Percentiles rank a stretch among this genome's conserved stretches.
These are phyloP conservation scores for Brassica rapa DNA, from an alignment of 345 rosid genomes.

Conservation along the genomic window DNA sequence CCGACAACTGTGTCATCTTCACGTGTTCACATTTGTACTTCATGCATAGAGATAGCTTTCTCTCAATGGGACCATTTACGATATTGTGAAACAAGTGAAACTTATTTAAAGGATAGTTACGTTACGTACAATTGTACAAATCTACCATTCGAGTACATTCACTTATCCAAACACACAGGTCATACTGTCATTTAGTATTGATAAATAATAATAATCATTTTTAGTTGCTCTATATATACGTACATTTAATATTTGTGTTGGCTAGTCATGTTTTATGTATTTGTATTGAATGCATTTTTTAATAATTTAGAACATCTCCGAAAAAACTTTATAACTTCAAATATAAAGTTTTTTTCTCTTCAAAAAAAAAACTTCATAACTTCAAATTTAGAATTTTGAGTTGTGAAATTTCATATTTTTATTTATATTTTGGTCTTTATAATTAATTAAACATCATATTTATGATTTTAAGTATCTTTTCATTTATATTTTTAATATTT, in stretches of 20 bases:
- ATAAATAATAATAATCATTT: background rate
- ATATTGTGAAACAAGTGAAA: background rate
- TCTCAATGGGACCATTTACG: background rate
- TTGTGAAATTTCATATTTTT: too few relatives aligned
- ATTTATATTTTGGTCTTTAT: too few relatives aligned
- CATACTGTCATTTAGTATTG: background rate
- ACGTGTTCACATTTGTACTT: background rate
- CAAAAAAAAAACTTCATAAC: too few relatives aligned
- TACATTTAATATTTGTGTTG: background rate
- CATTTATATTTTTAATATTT: too few relatives aligned
- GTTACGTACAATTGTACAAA: background rate
- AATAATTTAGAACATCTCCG: too few relatives aligned
- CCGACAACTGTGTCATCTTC: background rate
- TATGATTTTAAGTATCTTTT: too few relatives aligned
- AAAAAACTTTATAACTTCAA: too few relatives aligned
- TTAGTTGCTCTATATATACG: background rate
- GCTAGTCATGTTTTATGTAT: background rate
- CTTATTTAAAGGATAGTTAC: background rate
- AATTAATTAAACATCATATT: too few relatives aligned
- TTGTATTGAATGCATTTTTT: too few relatives aligned
- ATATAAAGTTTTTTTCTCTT: too few relatives aligned
- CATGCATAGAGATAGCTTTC: background rate
- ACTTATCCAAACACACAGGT: background rate
- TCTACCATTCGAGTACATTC: background rate
- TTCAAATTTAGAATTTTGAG: too few relatives aligned